Evolutionary conservation across 2,329 filamentous ascomycete species (phyloP).

Genomic region (Furcasterigmium sp.): DNA sequence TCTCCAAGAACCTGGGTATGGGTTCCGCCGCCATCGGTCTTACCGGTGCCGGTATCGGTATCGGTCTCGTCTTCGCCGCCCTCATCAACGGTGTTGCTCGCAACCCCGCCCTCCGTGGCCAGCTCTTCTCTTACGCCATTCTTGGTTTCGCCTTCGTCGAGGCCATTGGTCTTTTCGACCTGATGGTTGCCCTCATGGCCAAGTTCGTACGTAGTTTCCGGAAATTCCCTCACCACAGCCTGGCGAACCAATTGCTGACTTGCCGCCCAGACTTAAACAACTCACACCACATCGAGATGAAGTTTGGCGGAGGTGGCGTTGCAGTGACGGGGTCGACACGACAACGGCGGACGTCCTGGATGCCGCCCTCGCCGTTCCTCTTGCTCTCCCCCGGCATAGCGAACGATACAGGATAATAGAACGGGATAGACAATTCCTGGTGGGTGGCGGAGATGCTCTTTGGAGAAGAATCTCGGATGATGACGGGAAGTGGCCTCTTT

Average conservation of each 20-base stretch:
- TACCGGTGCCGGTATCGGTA: constrained; percentile 90
- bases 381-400: background rate
- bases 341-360: background rate
- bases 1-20: constrained; percentile 89
- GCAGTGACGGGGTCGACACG: background rate
- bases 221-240: background rate
- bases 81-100: constrained; percentile 86
- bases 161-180: constrained; percentile 83
- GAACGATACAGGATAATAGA: constrained; percentile 1
- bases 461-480: background rate
- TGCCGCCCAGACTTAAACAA: constrained; percentile 7
- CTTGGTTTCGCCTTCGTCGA: constrained; percentile 93
- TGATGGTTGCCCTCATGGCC: constrained; percentile 92
- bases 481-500: background rate
- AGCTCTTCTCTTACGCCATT: constrained; percentile 96
- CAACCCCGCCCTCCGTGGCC: constrained; percentile 90
- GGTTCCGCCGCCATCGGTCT: constrained; percentile 87
- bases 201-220: constrained; percentile 62
- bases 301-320: background rate
- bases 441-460: background rate
- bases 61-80: constrained; percentile 88
- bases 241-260: background rate
- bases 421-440: background rate
- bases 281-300: background rate
- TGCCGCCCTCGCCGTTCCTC: background rate